phyloP scores from a whole-genome alignment of 352 stramenopile genomes.

The Globisporangium recalcitrans region DNA sequence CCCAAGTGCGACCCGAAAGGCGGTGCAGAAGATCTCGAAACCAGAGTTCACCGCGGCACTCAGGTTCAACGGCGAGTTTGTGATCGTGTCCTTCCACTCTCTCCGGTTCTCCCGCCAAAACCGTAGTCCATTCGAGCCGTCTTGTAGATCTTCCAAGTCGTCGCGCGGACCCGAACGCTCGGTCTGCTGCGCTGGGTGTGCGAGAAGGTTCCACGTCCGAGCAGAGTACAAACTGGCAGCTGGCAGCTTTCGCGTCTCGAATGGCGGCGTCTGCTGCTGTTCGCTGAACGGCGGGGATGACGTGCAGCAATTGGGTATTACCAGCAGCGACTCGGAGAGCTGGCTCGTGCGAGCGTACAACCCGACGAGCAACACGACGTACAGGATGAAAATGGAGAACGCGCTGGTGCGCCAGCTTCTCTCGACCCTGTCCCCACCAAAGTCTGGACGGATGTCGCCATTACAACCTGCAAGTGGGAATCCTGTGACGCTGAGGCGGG shows the following conservation, averaged over 20 bases:
- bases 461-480: no score
- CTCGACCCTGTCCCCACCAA: slow-evolving; percentile 7
- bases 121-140: not conserved
- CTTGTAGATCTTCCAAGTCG: not conserved
- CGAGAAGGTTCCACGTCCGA: slow-evolving; percentile 40
- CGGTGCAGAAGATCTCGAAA: slow-evolving; percentile 26
- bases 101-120: slow-evolving; percentile 20
- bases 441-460: slow-evolving; percentile 4
- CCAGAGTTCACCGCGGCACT: slow-evolving; percentile 40
- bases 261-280: slow-evolving; percentile 42
- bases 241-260: slow-evolving; percentile 27
- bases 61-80: slow-evolving; percentile 50
- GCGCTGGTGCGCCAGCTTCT: slow-evolving; percentile 39
- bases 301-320: not conserved
- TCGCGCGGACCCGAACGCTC: slow-evolving; percentile 5
- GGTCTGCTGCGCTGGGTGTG: slow-evolving; percentile 44
- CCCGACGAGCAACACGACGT: slow-evolving; percentile 41
- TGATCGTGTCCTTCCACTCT: slow-evolving; percentile 59
- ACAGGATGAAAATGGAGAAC: slow-evolving; percentile 45
- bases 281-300: slow-evolving; percentile 23
- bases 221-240: slow-evolving; percentile 19
- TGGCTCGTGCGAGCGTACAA: slow-evolving; percentile 74
- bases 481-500: slow-evolving; percentile 23
- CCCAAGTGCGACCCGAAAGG: slow-evolving; percentile 24
- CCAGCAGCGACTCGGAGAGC: slow-evolving; percentile 14